These are phyloP conservation scores for Botrytis squamosa DNA, from an alignment of 2,329 filamentous ascomycete species.

Conservation along the genomic window DNA sequence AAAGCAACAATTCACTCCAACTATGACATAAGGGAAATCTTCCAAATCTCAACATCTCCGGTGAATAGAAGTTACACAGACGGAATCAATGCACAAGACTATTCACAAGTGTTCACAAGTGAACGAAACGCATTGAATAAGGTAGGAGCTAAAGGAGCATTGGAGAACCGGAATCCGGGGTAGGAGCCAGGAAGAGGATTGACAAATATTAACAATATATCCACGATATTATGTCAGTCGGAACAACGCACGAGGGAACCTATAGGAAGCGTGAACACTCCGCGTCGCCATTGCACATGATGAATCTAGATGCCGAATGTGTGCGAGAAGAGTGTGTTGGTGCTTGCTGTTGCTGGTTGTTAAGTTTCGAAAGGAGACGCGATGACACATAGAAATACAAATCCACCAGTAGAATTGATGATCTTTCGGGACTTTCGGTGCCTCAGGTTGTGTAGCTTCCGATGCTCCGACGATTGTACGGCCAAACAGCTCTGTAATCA, in stretches of 20 bases:
- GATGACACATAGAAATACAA: slow-evolving; percentile 18
- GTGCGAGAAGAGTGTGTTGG: not conserved
- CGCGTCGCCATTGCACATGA: not conserved
- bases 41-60: slow-evolving; percentile 16
- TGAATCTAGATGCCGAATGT: slow-evolving; percentile 1
- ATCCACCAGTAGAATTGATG: not conserved
- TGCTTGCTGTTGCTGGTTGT: not conserved
- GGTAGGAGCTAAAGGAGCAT: not conserved
- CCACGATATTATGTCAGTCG: slow-evolving; percentile 1
- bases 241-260: not conserved
- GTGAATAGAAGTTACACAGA: not conserved
- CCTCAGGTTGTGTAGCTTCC: not conserved
- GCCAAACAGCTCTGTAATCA: not conserved
- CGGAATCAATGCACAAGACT: not conserved
- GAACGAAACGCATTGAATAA: not conserved
- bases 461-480: not conserved
- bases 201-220: slow-evolving; percentile 1
- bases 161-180: slow-evolving; percentile 9
- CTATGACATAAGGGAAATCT: slow-evolving; percentile 16
- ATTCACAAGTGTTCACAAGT: not conserved
- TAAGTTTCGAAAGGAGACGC: not conserved
- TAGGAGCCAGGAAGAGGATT: not conserved
- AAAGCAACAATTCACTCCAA: not conserved
- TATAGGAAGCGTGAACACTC: not conserved
- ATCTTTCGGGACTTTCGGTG: not conserved